Evolutionary conservation across 441 rosid genomes (phyloP).

Genomic region (Gossypium trilobum): DNA sequence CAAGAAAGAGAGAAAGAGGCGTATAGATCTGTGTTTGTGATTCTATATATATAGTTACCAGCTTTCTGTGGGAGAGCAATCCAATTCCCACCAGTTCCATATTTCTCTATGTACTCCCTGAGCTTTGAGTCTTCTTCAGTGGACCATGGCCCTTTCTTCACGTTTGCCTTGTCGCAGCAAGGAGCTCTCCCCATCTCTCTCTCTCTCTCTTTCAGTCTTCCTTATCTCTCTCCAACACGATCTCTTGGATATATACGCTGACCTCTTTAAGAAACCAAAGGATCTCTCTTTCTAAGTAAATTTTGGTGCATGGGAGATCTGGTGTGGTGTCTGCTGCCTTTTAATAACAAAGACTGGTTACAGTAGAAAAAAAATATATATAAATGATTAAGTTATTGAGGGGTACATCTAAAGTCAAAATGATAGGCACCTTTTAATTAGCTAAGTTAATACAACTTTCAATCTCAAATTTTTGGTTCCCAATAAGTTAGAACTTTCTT

Average conservation of each 20-base stretch:
- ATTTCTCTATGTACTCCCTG: slow-evolving; percentile 46
- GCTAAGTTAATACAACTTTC: slow-evolving; percentile 29
- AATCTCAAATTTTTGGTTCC: slow-evolving; percentile 6
- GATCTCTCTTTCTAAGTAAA: neutral
- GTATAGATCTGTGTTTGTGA: neutral
- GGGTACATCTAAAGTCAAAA: slow-evolving; percentile 30
- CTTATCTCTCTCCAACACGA: slow-evolving; percentile 14
- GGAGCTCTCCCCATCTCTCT: slow-evolving; percentile 59
- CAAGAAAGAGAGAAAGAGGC: neutral
- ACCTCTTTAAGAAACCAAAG: neutral
- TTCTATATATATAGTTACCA: slow-evolving; percentile 24
- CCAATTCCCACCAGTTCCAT: slow-evolving; percentile 59
- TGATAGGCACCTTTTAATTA: slow-evolving; percentile 26
- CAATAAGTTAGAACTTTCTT: neutral
- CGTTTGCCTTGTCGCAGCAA: slow-evolving; percentile 61
- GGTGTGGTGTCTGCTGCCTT: neutral
- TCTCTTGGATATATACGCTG: slow-evolving; percentile 1
- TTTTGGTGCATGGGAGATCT: neutral
- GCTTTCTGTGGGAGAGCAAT: slow-evolving; percentile 62
- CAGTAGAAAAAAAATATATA: neutral
- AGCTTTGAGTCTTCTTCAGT: slow-evolving; percentile 62
- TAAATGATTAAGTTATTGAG: neutral
- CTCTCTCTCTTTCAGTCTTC: neutral
- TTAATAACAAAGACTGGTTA: neutral
- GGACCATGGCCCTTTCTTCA: slow-evolving; percentile 68